Evolutionary conservation across 306 rosid species (phyloP).

Genomic region (Calophaca sinica): DNA sequence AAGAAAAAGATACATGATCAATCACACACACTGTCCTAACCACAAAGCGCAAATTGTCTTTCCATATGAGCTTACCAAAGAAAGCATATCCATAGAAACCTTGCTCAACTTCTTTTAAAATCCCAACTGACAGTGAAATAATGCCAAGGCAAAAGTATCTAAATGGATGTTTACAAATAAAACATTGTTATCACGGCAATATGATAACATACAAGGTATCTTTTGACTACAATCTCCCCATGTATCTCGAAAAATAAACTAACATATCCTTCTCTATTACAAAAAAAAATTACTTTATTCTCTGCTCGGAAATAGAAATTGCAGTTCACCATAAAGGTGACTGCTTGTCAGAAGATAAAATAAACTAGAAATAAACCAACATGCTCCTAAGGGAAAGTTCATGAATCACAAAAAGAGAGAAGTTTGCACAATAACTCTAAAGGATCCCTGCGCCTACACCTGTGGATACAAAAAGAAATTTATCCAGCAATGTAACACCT

Average conservation of each 20-base stretch:
- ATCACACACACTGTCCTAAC: too few relatives aligned
- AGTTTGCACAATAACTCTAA: conserved; percentile 11
- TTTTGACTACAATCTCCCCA: neutral
- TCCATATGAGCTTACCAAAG: neutral
- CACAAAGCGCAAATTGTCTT: neutral
- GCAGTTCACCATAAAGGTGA: conserved; percentile 9
- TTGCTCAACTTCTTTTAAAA: neutral
- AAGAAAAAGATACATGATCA: neutral
- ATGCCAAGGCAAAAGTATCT: neutral
- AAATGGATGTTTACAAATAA: neutral
- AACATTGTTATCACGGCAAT: conserved; percentile 6
- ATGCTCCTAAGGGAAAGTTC: neutral
- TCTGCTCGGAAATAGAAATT: conserved; percentile 2
- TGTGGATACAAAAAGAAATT: neutral
- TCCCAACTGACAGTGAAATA: conserved; percentile 5
- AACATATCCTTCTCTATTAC: conserved; percentile 5
- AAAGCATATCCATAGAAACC: neutral
- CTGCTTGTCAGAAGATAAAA: conserved; percentile 1
- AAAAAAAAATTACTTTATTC: neutral
- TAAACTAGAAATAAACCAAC: conserved; percentile 20
- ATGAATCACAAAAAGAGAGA: neutral
- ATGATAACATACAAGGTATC: neutral
- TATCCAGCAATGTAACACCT: conserved; percentile 16
- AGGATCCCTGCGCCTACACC: neutral
- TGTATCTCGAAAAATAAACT: conserved; percentile 3